Conservation (phyloP, 2,329 filamentous ascomycete species). For the Penicillium verrucosum region DNA sequence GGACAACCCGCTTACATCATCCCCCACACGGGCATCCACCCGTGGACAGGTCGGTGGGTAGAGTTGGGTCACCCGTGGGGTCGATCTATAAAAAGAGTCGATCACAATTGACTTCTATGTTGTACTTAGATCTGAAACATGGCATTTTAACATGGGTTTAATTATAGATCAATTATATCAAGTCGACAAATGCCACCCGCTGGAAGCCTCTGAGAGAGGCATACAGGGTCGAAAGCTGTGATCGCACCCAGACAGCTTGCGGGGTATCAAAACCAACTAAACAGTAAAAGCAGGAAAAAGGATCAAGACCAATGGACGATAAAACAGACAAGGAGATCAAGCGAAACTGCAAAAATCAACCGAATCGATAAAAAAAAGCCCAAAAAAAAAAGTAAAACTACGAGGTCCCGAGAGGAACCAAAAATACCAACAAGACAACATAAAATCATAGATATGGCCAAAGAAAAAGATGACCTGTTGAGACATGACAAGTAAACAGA, state of each 20-base stretch:
- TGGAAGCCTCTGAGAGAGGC: background rate
- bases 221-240: constrained; percentile 2
- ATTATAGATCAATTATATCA: background rate
- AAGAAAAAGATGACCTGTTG: constrained; percentile 20
- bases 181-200: constrained; percentile 1
- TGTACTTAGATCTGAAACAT: background rate
- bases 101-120: constrained; percentile 2
- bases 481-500: constrained; percentile 22
- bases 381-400: background rate
- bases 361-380: constrained; percentile 2
- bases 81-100: constrained; percentile 11
- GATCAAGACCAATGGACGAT: background rate
- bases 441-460: constrained; percentile 14
- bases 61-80: constrained; percentile 1
- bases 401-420: background rate
- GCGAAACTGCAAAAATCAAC: background rate
- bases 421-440: background rate
- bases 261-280: constrained; percentile 11
- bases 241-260: constrained; percentile 5
- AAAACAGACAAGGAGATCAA: background rate
- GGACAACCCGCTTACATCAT: constrained; percentile 32
- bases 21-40: background rate
- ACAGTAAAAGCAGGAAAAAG: constrained; percentile 1
- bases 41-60: background rate
- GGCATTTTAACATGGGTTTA: background rate